Base-by-base conservation (phyloP, 2,329 filamentous ascomycete species). In the Botrytis porri region DNA sequence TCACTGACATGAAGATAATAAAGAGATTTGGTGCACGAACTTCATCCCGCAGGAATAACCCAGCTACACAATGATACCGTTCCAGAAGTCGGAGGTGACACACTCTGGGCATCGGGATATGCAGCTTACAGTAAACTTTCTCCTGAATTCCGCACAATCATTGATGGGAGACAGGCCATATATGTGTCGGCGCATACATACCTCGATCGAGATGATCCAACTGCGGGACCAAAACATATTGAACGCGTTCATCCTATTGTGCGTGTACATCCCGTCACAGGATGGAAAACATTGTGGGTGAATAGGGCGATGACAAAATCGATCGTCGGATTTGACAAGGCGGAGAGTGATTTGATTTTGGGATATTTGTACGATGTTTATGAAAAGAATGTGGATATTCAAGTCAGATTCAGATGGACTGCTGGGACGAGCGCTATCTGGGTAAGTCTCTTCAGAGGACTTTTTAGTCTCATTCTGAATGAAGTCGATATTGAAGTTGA, bases 221-320 rank as follows among this genome's bases (percentile, higher is more conserved):
- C 85, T 20, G 84, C 85, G 0, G 91, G 91, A 0, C 91, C 90
- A 0, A 88, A 90, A 81, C 85, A 85, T 77, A 82, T 93, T n/a
- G 90, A 93, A 81, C 86, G 91, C 10, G 83, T 86, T 16, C 91
- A 93, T 79, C 90, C 91, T 0, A 80, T 93, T 16, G 91, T 93
- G 2, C 86, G 91, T 4, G 88, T 91, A 0, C 91, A 93, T 78
- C 91, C 91, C 0, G 90, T 88, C 0, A 93, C 91, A 0, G 91
- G 91, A 0, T 93, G 91, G 91, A 93, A 93, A 80, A 85, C 89
- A 0, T 84, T 93, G 0, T 93, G 86, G 84, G 91, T 93, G 0
- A 93, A 93, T 79, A 86, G 90, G 4, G 84, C 88, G 2, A 90
- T 93, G 86, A 93, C 91, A 0, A 85, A 86, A 9, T 84, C 87